Evolutionary conservation across 805 yeast genomes (phyloP).

Genomic region (Kazachstania bromeliacearum): DNA sequence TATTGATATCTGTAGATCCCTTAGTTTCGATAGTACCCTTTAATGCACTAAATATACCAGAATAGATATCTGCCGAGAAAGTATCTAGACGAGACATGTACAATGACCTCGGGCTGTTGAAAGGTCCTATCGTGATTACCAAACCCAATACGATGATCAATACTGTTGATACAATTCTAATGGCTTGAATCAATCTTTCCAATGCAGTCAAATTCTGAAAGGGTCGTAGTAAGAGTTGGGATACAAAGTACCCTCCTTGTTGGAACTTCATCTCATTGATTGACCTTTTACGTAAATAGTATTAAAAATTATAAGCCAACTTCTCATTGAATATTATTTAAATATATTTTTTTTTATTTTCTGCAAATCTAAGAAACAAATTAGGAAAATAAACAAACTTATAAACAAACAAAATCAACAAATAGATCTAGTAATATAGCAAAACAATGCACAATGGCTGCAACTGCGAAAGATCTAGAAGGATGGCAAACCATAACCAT

Average conservation of each 20-base stretch:
- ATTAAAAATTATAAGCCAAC: too few relatives aligned
- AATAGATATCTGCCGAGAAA: constrained; percentile 16
- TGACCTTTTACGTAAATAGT: too few relatives aligned
- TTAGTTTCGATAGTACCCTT: constrained; percentile 16
- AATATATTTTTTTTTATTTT: too few relatives aligned
- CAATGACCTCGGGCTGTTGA: constrained; percentile 12
- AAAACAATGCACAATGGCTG: constrained; percentile 23
- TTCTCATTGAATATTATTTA: too few relatives aligned
- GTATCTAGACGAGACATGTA: constrained; percentile 21
- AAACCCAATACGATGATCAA: constrained; percentile 14
- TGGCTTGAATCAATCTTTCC: constrained; percentile 15
- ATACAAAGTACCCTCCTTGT: background rate
- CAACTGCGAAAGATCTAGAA: constrained; percentile 16
- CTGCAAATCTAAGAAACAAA: too few relatives aligned
- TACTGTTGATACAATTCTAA: constrained; percentile 17
- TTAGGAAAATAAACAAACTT: too few relatives aligned
- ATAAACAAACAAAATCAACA: background rate
- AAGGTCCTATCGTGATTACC: constrained; percentile 17
- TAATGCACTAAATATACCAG: constrained; percentile 20
- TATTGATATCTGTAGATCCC: constrained; percentile 18
- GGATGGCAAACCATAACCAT: constrained; percentile 26
- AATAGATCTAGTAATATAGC: too few relatives aligned
- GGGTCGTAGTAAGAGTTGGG: constrained; percentile 6
- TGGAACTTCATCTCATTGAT: background rate
- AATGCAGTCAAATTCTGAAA: constrained; percentile 19